phyloP scores from a whole-genome alignment of 2,329 filamentous ascomycete genomes.

The Aurifilum marmelostoma region DNA sequence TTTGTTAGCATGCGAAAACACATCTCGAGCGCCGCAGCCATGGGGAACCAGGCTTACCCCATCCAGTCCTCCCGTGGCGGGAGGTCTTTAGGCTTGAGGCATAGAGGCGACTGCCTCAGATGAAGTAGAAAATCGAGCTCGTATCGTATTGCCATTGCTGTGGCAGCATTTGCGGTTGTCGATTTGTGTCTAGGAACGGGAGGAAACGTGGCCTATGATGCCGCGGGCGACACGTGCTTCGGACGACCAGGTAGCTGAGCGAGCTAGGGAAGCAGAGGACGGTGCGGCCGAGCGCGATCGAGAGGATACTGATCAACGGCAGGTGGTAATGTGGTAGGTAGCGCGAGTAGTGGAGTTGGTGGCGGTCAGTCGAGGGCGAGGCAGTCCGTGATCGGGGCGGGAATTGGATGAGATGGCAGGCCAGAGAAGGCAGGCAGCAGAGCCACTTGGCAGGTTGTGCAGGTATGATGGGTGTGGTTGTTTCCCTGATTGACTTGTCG shows the following conservation, averaged over 20 bases:
- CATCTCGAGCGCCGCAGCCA: slow-evolving; percentile 13
- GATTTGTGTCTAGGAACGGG: background rate
- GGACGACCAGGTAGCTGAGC: background rate
- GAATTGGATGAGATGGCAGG: background rate
- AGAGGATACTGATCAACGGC: slow-evolving; percentile 12
- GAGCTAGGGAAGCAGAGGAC: slow-evolving; percentile 1
- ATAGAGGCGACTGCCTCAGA: slow-evolving; percentile 81
- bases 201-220: slow-evolving; percentile 9
- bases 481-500: background rate
- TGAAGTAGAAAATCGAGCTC: slow-evolving; percentile 74
- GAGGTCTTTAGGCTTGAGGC: slow-evolving; percentile 75
- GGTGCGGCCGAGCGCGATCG: background rate
- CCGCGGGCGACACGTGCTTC: slow-evolving; percentile 9
- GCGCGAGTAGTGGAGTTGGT: slow-evolving; percentile 19
- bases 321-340: slow-evolving; percentile 7
- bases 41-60: slow-evolving; percentile 64
- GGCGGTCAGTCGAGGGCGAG: slow-evolving; percentile 17
- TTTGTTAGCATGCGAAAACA: slow-evolving; percentile 17
- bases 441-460: too few species aligned
- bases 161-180: slow-evolving; percentile 18
- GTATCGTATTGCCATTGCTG: slow-evolving; percentile 65
- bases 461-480: background rate
- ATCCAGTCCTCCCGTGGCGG: slow-evolving; percentile 94
- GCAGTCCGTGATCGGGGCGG: background rate
- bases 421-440: background rate